Evolutionary conservation across 2,329 filamentous ascomycete genomes (phyloP).

Genomic region (Didymella arachidicola): DNA sequence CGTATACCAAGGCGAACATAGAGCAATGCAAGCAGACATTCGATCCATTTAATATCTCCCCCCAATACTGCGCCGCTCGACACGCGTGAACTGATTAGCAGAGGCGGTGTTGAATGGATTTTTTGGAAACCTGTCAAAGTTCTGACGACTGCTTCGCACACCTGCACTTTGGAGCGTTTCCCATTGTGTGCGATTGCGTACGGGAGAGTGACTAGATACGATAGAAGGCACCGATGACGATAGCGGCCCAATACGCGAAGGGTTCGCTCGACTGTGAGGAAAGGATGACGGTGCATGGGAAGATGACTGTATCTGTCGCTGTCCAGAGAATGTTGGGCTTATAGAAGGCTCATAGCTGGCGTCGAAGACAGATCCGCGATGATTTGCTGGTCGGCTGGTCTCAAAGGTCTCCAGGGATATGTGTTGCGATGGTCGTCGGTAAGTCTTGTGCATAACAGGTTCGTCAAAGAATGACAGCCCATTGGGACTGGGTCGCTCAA

Average conservation of each 20-base stretch:
- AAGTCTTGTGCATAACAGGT: constrained; percentile 18
- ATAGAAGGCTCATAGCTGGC: constrained; percentile 17
- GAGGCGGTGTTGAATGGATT: neutral
- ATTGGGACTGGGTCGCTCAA: constrained; percentile 41
- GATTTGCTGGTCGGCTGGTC: constrained; percentile 22
- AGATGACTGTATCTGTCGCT: constrained; percentile 11
- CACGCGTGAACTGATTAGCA: constrained; percentile 14
- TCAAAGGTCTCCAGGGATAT: constrained; percentile 14
- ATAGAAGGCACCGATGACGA: constrained; percentile 32
- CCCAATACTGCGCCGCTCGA: constrained; percentile 31
- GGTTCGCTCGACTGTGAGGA: constrained; percentile 11
- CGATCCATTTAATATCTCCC: constrained; percentile 28
- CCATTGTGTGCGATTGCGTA: constrained; percentile 27
- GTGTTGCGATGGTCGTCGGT: constrained; percentile 3
- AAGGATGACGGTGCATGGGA: constrained; percentile 13
- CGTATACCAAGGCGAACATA: neutral
- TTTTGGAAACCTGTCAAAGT: neutral
- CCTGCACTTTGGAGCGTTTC: constrained; percentile 31
- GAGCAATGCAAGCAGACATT: neutral
- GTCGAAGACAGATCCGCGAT: constrained; percentile 14
- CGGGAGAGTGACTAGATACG: constrained; percentile 19
- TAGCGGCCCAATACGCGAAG: constrained; percentile 23
- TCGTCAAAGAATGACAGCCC: constrained; percentile 48
- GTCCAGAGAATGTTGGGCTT: constrained; percentile 11
- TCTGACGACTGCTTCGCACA: constrained; percentile 35